phyloP scores from a whole-genome alignment of 352 stramenopile species.

The Phytophthora cactorum region DNA sequence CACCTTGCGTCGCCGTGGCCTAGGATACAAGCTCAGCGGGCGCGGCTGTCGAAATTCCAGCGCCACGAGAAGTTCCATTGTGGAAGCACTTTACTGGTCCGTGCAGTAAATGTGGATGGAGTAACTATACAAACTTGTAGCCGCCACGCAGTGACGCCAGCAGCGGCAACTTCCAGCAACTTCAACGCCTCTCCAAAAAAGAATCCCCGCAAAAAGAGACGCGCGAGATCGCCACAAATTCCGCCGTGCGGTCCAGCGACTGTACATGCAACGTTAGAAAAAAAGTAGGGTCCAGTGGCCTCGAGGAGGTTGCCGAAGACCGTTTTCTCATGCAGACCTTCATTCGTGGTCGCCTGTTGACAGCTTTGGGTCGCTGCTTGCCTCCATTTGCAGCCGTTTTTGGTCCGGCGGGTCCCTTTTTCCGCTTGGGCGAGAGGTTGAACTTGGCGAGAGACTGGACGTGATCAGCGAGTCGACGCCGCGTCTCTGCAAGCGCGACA shows the following conservation, averaged over 20 bases:
- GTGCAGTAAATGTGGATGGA: too few species aligned
- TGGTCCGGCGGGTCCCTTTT: slow-evolving; percentile 25
- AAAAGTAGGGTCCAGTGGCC: not conserved
- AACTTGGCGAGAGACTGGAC: slow-evolving; percentile 22
- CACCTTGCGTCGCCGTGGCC: not conserved
- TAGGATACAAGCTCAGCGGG: not conserved
- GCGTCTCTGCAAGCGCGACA: slow-evolving; percentile 24
- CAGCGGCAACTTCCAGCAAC: not conserved
- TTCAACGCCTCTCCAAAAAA: not conserved
- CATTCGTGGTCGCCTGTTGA: not conserved
- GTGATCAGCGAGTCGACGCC: slow-evolving; percentile 13
- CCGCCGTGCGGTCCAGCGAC: not conserved
- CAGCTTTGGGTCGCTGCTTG: not conserved
- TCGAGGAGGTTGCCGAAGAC: not conserved
- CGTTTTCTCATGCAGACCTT: not conserved
- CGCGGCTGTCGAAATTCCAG: not conserved
- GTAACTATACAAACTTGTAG: not conserved
- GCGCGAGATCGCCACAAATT: not conserved
- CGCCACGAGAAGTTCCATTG: not conserved
- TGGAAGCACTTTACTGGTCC: too few species aligned
- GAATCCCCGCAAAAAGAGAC: not conserved
- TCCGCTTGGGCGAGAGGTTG: slow-evolving; percentile 30
- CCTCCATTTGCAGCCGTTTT: not conserved
- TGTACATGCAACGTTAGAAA: not conserved
- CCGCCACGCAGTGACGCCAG: not conserved